These are phyloP conservation scores for Trametes cubensis DNA, from an alignment of 768 basidiomycete genomes.

Conservation along the genomic window DNA sequence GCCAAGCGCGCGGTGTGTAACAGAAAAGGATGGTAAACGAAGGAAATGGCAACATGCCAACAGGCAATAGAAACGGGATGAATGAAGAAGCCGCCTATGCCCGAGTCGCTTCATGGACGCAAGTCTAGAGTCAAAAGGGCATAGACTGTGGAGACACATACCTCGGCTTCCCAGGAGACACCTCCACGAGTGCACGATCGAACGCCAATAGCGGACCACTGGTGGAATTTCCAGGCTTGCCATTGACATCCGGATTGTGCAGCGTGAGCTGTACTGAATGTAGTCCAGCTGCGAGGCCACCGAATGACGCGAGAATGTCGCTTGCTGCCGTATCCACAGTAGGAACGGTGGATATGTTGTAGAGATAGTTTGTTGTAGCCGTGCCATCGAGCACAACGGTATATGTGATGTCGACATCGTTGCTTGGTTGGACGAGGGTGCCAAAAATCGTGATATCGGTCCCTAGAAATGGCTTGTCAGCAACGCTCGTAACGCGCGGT, in stretches of 20 bases:
- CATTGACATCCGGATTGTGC: constrained; percentile 35
- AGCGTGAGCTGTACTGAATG: constrained; percentile 63
- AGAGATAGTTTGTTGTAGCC: constrained; percentile 31
- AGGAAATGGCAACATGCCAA: not conserved
- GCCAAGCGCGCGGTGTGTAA: too few species aligned
- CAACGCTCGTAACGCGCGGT: not conserved
- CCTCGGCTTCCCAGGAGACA: constrained; percentile 14
- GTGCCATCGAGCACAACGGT: constrained; percentile 55
- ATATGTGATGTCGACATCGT: constrained; percentile 37
- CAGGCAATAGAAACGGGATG: not conserved
- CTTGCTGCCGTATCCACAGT: constrained; percentile 31
- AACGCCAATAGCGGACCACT: constrained; percentile 49
- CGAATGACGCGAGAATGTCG: constrained; percentile 51
- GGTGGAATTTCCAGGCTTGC: constrained; percentile 10
- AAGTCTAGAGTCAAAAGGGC: not conserved
- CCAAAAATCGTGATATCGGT: constrained; percentile 66
- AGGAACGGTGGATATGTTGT: constrained; percentile 32
- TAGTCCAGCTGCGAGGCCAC: constrained; percentile 46
- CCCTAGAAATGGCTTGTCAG: constrained; percentile 42
- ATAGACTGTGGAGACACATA: not conserved
- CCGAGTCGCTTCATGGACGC: not conserved
- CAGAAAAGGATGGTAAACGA: not conserved
- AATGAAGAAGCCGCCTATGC: not conserved
- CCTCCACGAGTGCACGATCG: constrained; percentile 53
- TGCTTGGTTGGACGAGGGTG: constrained; percentile 38